These are phyloP conservation scores for Clonostachys chloroleuca DNA, from an alignment of 2,329 filamentous ascomycete species.

Conservation along the genomic window DNA sequence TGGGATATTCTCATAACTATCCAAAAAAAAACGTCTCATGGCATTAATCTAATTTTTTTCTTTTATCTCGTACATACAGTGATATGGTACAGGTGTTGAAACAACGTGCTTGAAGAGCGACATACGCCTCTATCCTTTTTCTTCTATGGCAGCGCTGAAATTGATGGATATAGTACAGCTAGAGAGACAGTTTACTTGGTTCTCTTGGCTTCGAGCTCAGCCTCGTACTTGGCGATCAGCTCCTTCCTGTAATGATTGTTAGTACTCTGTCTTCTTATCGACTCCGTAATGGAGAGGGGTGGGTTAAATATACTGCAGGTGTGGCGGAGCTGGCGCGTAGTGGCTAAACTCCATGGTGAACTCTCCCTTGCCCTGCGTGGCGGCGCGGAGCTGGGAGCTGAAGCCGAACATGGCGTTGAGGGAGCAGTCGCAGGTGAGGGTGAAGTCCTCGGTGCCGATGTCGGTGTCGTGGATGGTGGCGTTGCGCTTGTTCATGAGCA, in stretches of 20 bases:
- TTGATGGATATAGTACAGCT: neutral
- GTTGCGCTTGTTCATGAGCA: constrained; percentile 93
- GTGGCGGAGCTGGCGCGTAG: constrained; percentile 80
- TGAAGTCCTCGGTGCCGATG: constrained; percentile 90
- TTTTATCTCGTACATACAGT: no score
- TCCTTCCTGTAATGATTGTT: constrained; percentile 41
- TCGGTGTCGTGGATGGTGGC: constrained; percentile 95
- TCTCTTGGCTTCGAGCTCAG: constrained; percentile 53
- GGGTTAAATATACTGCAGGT: constrained; percentile 69
- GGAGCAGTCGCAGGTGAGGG: constrained; percentile 84
- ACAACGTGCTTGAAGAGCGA: no score
- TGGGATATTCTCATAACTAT: no score
- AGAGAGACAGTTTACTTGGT: constrained; percentile 34
- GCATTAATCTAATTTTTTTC: no score
- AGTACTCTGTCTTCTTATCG: neutral
- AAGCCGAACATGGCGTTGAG: constrained; percentile 99
- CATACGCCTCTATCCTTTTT: neutral
- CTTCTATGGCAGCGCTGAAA: neutral
- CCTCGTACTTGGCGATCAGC: constrained; percentile 52
- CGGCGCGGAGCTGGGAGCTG: constrained; percentile 82
- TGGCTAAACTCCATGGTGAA: constrained; percentile 99
- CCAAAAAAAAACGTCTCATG: no score
- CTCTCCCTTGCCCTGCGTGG: constrained; percentile 97
- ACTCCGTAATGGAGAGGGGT: no score
- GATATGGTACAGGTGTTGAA: no score